Evolutionary conservation across 345 rosid species (phyloP), one percentile per base, ranked within the genome.

Genomic region (Ailanthus altissimus): DNA sequence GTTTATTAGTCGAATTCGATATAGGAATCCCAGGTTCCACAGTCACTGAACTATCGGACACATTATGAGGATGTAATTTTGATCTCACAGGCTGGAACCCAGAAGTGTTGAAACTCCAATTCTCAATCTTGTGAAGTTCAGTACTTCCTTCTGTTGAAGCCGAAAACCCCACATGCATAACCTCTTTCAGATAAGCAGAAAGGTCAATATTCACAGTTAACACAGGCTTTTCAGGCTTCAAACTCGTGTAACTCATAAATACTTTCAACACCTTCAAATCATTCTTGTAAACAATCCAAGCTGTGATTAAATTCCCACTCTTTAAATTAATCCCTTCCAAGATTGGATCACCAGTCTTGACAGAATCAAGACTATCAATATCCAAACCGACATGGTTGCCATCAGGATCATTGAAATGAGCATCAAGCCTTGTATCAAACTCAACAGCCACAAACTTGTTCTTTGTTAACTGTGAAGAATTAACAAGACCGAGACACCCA

Each of bases 81-180:
- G 93, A 83, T 69, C 88, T 89, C 70, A 78, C 79, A 0, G 97
- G 92, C 79, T 75, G 74, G 76, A 92, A 91, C 13, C 95, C 97
- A 13, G 79, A 88, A 5, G 92, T 90, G 72, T 64, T 76, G 81
- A 97, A 94, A 76, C 90, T 91, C 99, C 99, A 94, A 69, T 78
- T 91, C 74, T 84, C 72, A 23, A 97, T 82, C 77, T 86, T 73
- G 81, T 97, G 99, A 78, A 90, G 78, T 88, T 94, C 98, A 5
- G 99, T 94, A 74, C 97, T 94, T 53, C 98, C 97, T 84, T 97
- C 99, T 1, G 96, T 94, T 43, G 99, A 92, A 40, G 92, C 99
- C 0, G 99, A 89, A 79, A 97, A 94, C 7, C 99, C 99, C 42
- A 85, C 93, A 47, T 85, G 91, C 92, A 86, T 88, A 54, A 59